These are phyloP conservation scores for Arthrobotrys sinensis DNA, from an alignment of 2,329 filamentous ascomycete species.

Conservation along the genomic window DNA sequence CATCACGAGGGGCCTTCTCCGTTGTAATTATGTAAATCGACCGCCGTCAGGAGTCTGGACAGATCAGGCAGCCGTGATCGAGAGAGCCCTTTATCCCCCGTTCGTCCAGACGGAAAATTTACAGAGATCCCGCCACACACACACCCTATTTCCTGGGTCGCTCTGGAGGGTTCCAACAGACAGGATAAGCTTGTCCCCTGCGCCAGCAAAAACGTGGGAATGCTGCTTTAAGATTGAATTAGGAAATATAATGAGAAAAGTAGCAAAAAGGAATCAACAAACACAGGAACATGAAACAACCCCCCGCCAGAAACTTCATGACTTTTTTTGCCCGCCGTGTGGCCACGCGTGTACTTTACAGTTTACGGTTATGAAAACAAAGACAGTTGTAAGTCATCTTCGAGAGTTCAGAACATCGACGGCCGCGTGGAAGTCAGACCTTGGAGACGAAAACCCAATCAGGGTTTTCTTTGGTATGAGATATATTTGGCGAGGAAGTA, in stretches of 20 bases:
- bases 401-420: conserved; percentile 39
- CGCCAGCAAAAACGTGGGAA: conserved; percentile 54
- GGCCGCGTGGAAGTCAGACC: conserved; percentile 18
- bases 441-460: neutral
- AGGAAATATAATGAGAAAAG: conserved; percentile 48
- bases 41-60: conserved; percentile 23
- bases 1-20: conserved; percentile 32
- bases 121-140: conserved; percentile 28
- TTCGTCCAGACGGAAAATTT: conserved; percentile 54
- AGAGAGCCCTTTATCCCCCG: neutral
- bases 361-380: conserved; percentile 3
- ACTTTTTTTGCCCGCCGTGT: conserved; percentile 7
- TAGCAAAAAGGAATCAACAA: conserved; percentile 8
- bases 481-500: conserved; percentile 32
- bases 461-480: neutral
- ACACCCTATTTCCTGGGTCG: conserved; percentile 38
- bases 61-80: conserved; percentile 22
- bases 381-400: neutral
- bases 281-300: conserved; percentile 41
- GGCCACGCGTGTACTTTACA: conserved; percentile 24
- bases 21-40: conserved; percentile 21
- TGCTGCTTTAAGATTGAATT: conserved; percentile 46
- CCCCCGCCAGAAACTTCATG: conserved; percentile 9
- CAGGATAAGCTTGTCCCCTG: conserved; percentile 53
- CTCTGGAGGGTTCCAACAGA: conserved; percentile 37